Evolutionary conservation across 1,284 basidiomycete genomes (phyloP).

Genomic region (Cryptococcus floricola): DNA sequence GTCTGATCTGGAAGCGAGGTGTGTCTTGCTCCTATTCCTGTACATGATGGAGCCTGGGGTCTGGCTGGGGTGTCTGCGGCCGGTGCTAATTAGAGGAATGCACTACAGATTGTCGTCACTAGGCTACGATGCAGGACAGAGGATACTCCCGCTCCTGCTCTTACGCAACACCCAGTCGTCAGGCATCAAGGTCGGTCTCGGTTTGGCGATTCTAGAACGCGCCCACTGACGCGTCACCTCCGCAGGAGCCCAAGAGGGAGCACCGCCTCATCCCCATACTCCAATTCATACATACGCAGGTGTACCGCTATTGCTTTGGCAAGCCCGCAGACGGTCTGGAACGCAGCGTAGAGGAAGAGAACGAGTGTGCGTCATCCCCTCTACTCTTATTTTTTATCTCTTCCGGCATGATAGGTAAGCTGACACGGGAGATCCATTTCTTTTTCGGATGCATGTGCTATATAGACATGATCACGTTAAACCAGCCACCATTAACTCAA

Average conservation of each 20-base stretch:
- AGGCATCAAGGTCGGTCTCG: constrained; percentile 57
- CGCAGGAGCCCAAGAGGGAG: constrained; percentile 80
- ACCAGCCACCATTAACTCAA: constrained; percentile 85
- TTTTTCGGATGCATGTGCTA: background rate
- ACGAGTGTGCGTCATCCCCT: constrained; percentile 69
- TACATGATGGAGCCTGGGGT: background rate
- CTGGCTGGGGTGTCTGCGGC: background rate
- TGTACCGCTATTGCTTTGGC: constrained; percentile 92
- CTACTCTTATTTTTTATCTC: background rate
- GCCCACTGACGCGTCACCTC: constrained; percentile 47
- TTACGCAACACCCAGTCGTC: constrained; percentile 44
- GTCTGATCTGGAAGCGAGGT: constrained; percentile 85
- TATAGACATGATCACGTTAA: constrained; percentile 96
- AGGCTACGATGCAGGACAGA: constrained; percentile 80
- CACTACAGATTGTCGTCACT: constrained; percentile 72
- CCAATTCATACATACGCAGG: constrained; percentile 85
- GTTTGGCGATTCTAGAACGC: background rate
- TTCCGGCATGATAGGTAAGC: background rate
- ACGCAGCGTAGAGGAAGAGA: constrained; percentile 88
- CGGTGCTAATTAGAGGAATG: background rate
- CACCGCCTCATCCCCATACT: constrained; percentile 81
- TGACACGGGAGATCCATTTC: no score
- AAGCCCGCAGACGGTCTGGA: constrained; percentile 91
- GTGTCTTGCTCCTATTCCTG: constrained; percentile 9
- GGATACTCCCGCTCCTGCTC: constrained; percentile 58